phyloP scores from a whole-genome alignment of 1,284 basidiomycete genomes.

The Apiotrichum laibachii region DNA sequence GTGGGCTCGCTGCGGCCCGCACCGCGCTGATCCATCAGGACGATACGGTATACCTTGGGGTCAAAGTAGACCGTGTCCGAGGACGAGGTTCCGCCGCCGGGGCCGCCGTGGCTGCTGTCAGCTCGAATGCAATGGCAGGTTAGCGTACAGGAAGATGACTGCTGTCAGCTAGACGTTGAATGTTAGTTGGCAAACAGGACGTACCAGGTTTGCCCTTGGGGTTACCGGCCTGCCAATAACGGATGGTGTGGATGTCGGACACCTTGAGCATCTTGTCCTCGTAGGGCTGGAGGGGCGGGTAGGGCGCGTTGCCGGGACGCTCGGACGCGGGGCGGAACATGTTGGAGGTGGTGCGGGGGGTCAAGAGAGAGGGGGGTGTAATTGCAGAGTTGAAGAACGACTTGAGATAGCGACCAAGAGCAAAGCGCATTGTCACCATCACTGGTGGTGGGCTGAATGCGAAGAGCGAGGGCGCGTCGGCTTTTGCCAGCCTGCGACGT shows the following conservation, averaged over 20 bases:
- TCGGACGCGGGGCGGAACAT: not conserved
- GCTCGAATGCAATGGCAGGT: not conserved
- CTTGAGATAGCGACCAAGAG: too few relatives aligned
- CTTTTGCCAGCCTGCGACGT: too few relatives aligned
- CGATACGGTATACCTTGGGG: constrained; percentile 69
- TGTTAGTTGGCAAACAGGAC: constrained; percentile 1
- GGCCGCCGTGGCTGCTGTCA: constrained; percentile 30
- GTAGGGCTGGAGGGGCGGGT: constrained; percentile 64
- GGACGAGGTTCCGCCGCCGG: constrained; percentile 36
- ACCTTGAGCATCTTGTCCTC: constrained; percentile 67
- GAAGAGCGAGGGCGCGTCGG: too few relatives aligned
- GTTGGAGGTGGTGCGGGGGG: too few relatives aligned
- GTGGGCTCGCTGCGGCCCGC: constrained; percentile 79
- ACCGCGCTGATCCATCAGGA: constrained; percentile 76
- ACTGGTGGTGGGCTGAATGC: too few relatives aligned
- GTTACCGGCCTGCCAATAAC: constrained; percentile 81
- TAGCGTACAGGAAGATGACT: not conserved
- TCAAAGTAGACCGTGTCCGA: constrained; percentile 76
- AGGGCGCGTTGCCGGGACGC: constrained; percentile 33
- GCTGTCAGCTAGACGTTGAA: not conserved
- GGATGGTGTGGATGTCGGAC: constrained; percentile 69
- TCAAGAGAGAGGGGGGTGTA: too few relatives aligned
- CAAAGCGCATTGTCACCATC: too few relatives aligned
- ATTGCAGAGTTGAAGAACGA: too few relatives aligned
- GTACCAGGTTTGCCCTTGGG: constrained; percentile 69